Conservation (phyloP, 1,139 yeast genomes). For the Entelexis paramagnoliae region DNA sequence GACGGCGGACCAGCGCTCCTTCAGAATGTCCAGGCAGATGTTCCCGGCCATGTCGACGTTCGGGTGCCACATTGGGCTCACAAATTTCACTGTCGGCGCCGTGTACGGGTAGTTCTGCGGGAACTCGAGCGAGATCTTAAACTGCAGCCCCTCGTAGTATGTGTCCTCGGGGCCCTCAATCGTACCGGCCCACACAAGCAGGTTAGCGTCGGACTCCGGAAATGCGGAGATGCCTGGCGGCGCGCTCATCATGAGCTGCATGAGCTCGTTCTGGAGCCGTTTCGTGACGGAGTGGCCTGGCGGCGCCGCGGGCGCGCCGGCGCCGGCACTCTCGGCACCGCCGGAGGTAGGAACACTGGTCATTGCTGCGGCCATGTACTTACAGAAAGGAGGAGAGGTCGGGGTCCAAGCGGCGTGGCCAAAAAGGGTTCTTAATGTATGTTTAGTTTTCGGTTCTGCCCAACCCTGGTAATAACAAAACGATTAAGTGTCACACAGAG, state of each 20-base stretch:
- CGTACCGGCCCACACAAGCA: slow-evolving; percentile 52
- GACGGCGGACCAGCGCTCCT: slow-evolving; percentile 64
- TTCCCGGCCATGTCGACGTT: slow-evolving; percentile 59
- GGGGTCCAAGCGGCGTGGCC: background rate
- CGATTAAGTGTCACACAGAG: slow-evolving; percentile 5
- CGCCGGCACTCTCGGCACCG: background rate
- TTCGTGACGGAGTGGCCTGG: slow-evolving; percentile 39
- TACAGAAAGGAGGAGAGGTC: background rate
- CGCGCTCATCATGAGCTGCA: slow-evolving; percentile 43
- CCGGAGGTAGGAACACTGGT: background rate
- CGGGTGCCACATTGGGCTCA: slow-evolving; percentile 63
- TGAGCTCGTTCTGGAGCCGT: slow-evolving; percentile 41
- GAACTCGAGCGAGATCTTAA: slow-evolving; percentile 45
- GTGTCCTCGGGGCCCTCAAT: slow-evolving; percentile 56
- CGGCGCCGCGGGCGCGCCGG: slow-evolving; percentile 20
- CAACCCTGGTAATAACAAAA: slow-evolving; percentile 7
- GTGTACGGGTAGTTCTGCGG: slow-evolving; percentile 53
- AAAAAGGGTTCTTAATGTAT: background rate
- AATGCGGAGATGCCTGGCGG: slow-evolving; percentile 46
- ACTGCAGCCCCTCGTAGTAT: slow-evolving; percentile 47
- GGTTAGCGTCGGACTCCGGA: slow-evolving; percentile 44
- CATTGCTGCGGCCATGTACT: slow-evolving; percentile 10
- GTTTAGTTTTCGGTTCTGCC: slow-evolving; percentile 2
- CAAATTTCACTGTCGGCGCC: slow-evolving; percentile 52
- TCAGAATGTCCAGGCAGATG: slow-evolving; percentile 45